These are phyloP conservation scores for Cytauxzoon felis DNA, from an alignment of 169 alveolate species.

Conservation along the genomic window DNA sequence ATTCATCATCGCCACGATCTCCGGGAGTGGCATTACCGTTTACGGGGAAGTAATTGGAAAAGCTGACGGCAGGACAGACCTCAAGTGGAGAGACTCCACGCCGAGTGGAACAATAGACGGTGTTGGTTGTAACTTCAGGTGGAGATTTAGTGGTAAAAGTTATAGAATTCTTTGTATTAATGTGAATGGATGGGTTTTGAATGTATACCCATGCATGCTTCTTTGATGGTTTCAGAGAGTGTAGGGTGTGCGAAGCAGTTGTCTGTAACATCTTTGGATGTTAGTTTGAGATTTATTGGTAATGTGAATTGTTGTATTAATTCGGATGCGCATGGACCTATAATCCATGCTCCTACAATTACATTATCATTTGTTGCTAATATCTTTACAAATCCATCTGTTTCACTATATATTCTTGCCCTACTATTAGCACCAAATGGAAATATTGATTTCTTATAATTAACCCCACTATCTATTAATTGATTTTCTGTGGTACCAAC, in stretches of 20 bases:
- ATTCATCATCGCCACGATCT: too few species aligned
- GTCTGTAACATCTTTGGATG: conserved; percentile 92
- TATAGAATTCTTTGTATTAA: too few species aligned
- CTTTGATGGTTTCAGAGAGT: conserved; percentile 93
- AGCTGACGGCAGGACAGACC: too few species aligned
- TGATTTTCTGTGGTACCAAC: conserved; percentile 97
- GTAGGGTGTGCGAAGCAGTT: conserved; percentile 99
- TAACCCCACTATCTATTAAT: conserved; percentile 73
- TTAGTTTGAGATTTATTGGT: conserved; percentile 92
- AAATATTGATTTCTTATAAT: conserved; percentile 87
- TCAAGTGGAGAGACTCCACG: too few species aligned
- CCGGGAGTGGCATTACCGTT: too few species aligned
- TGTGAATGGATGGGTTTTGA: conserved; percentile 90
- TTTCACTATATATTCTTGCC: conserved; percentile 89
- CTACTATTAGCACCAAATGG: conserved; percentile 95
- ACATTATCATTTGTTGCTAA: conserved; percentile 84
- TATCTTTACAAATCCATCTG: conserved; percentile 91
- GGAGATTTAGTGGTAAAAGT: too few species aligned
- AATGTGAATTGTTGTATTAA: conserved; percentile 90
- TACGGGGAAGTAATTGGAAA: too few species aligned
- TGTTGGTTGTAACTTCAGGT: too few species aligned
- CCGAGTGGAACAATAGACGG: too few species aligned
- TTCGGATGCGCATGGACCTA: conserved; percentile 96
- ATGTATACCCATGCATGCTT: conserved; percentile 91
- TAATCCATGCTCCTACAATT: conserved; percentile 96